Base-by-base conservation (phyloP, 257 asterid genomes). In the Oldenlandia corymbosa region DNA sequence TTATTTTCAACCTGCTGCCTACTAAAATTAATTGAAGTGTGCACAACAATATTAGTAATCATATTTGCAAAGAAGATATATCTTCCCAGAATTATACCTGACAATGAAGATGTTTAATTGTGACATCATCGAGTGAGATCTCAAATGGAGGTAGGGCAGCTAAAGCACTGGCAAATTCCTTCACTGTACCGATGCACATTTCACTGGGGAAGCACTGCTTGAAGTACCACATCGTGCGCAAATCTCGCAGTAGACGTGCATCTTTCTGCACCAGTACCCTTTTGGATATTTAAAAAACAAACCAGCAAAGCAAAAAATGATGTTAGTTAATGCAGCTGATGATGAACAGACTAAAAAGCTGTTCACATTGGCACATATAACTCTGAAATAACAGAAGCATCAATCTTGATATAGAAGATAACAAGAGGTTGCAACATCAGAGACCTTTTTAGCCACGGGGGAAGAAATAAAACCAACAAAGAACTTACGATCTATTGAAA, bases 201-300 rank as follows among this genome's bases (percentile, higher is more conserved):
- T 83, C 84, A 75, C 83, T 81, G 12, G 94, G 85, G 72, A 92
- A 89, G 77, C 96, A 89, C 60, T 89, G 99, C 68, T 90, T 83
- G 73, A 92, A 92, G 84, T 92, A 92, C 60, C 94, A 89, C 83
- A 89, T 87, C 26, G 81, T 56, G 61, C 90, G 93, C 52, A 89
- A 56, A 73, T 89, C 95, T 58, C 99, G 83, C 46, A 84, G 58
- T 74, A 79, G 79, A 34, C 67, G 81, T 21, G 95, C 83, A 80
- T 89, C 84, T 64, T 84, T 89, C 72, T 70, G 86, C 21, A 83
- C 76, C 70, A 82, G 75, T 57, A 80, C 75, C 82, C 99, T 92
- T 70, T 54, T 66, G 58, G 36, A 71, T 53, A 42, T 42, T 62
- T 32, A 41, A 68, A 58, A 62, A 51, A 23, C 54, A 74, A 72